Percentiles rank a stretch among this genome's conserved stretches.
These are phyloP conservation scores for Phycomyces nitens DNA, from an alignment of 192 early-diverging fungal species.

Conservation along the genomic window DNA sequence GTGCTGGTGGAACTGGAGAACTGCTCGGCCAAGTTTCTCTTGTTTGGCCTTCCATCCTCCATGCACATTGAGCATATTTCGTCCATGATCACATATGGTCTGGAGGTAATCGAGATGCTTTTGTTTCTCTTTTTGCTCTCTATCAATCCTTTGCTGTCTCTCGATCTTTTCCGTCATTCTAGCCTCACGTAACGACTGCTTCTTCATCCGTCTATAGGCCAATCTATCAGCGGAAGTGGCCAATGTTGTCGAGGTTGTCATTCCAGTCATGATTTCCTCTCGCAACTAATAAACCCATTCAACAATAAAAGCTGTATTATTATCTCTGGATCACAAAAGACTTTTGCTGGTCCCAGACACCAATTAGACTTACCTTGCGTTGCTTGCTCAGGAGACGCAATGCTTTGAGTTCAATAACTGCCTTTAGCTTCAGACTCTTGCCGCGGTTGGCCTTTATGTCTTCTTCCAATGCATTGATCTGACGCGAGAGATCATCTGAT, in stretches of 20 bases:
- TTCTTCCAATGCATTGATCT: slow-evolving; percentile 23
- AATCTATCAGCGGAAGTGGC: slow-evolving; percentile 76
- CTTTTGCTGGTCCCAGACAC: too few relatives aligned
- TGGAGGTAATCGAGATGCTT: slow-evolving; percentile 79
- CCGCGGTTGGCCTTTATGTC: slow-evolving; percentile 26
- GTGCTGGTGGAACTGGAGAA: slow-evolving; percentile 73
- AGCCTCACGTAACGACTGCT: slow-evolving; percentile 78
- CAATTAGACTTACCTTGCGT: slow-evolving; percentile 62
- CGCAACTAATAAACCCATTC: too few relatives aligned
- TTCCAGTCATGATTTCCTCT: slow-evolving; percentile 68
- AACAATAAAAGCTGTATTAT: too few relatives aligned
- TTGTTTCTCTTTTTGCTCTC: slow-evolving; percentile 82
- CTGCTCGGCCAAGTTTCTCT: slow-evolving; percentile 70
- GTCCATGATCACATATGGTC: slow-evolving; percentile 72
- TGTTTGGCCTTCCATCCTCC: slow-evolving; percentile 62
- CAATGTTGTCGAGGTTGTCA: slow-evolving; percentile 72
- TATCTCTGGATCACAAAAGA: too few relatives aligned
- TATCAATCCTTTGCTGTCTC: slow-evolving; percentile 79
- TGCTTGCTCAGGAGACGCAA: slow-evolving; percentile 78
- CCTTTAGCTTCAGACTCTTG: slow-evolving; percentile 65
- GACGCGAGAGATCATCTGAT: slow-evolving; percentile 48
- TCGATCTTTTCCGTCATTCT: slow-evolving; percentile 88
- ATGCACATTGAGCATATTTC: slow-evolving; percentile 67
- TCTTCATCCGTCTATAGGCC: slow-evolving; percentile 77
- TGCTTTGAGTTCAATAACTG: slow-evolving; percentile 88